phyloP scores from a whole-genome alignment of 179 eudicot species.

The Silene vulgaris region DNA sequence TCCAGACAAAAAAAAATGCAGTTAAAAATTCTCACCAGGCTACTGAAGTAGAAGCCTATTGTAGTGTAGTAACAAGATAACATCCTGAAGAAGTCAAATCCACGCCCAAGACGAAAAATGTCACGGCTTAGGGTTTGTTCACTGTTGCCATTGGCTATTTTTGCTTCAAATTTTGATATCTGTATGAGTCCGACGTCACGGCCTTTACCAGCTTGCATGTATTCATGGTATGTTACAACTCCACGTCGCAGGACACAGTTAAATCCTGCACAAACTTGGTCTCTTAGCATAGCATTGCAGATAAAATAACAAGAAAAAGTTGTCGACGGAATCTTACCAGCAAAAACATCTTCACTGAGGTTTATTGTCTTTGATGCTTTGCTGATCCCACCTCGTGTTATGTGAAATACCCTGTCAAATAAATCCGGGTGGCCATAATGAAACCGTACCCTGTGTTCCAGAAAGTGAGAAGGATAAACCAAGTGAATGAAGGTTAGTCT shows the following conservation, averaged over 20 bases:
- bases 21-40: slow-evolving; percentile 51
- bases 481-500: not conserved
- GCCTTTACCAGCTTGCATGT: slow-evolving; percentile 98
- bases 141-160: slow-evolving; percentile 93
- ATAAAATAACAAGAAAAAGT: slow-evolving; percentile 16
- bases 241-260: slow-evolving; percentile 82
- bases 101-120: slow-evolving; percentile 79
- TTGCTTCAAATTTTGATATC: slow-evolving; percentile 94
- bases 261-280: slow-evolving; percentile 44
- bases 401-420: slow-evolving; percentile 91
- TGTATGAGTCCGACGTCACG: slow-evolving; percentile 95
- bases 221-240: slow-evolving; percentile 73
- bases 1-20: slow-evolving; percentile 5
- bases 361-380: slow-evolving; percentile 92
- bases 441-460: slow-evolving; percentile 68
- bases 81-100: slow-evolving; percentile 94
- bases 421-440: slow-evolving; percentile 98
- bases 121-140: slow-evolving; percentile 94
- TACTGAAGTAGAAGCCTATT: slow-evolving; percentile 77
- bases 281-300: slow-evolving; percentile 15
- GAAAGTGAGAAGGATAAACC: not conserved
- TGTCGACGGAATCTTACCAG: slow-evolving; percentile 41
- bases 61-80: slow-evolving; percentile 92
- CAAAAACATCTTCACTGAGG: slow-evolving; percentile 94
- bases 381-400: slow-evolving; percentile 96